Evolutionary conservation across 495 filamentous ascomycete species (phyloP), one percentile per base, ranked within the genome.

Genomic region (Annulohypoxylon maeteangense): DNA sequence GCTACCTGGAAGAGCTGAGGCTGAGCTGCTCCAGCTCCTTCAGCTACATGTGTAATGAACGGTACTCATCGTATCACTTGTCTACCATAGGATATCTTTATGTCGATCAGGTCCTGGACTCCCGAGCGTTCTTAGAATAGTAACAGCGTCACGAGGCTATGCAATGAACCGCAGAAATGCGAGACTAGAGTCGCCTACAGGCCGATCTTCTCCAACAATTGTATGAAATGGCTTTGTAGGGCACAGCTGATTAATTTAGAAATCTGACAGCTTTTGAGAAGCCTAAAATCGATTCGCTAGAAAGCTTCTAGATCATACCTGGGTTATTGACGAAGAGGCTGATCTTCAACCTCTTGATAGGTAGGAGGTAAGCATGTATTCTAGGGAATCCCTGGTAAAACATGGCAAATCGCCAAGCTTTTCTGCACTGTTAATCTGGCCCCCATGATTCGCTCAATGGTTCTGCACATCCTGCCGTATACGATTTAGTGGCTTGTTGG

Each of bases 11-110:
- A 54, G 27, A 34, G 50, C 50, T 31, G 25, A 34, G 50, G 50
- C 50, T 34, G 27, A 54, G 50, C 29, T 29, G 20, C 16, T 34
- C 50, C 50, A 54, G 50, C 50, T 54, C 50, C 50, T 34, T 54
- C 29, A 54, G 50, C 50, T 54, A 7, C 27, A n/a, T 29, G 7
- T 25, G 29, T 32, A 34, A 34, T 34, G 14, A 54, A 54, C 18
- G n/a, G 50, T 29, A 51, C 23, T 23, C 22, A n/a, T 29, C 8
- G 47, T 54, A 29, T 7, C 6, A 54, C 25, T 34, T 54, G n/a
- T 29, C 27, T 18, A 7, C 29, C 31, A 16, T 34, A 10, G 50
- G 27, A 10, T 20, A 8, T 6, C 8, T 7, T 18, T 29, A 4
- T 34, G 50, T 10, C 50, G 50, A 54, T 54, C 50, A 8, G n/a